Evolutionary conservation across 352 stramenopile species (phyloP).

Genomic region (Pythium utonaiense): DNA sequence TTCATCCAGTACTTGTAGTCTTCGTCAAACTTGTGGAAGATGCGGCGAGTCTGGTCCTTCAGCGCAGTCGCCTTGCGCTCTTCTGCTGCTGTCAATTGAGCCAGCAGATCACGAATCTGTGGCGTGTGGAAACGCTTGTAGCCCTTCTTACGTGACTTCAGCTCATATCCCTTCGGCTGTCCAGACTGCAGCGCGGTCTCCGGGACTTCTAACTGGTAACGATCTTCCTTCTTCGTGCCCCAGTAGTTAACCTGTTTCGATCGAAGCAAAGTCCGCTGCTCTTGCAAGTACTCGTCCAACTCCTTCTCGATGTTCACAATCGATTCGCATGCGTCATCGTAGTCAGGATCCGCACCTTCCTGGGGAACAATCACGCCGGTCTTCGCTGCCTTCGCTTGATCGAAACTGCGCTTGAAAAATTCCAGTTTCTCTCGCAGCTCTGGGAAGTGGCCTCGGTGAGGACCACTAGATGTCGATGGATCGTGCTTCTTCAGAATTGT

Average conservation of each 20-base stretch:
- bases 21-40: slow-evolving; percentile 98
- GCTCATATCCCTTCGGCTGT: slow-evolving; percentile 93
- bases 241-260: slow-evolving; percentile 92
- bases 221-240: slow-evolving; percentile 92
- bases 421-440: slow-evolving; percentile 90
- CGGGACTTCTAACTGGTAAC: slow-evolving; percentile 92
- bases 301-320: slow-evolving; percentile 87
- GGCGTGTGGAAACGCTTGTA: slow-evolving; percentile 91
- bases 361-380: slow-evolving; percentile 92
- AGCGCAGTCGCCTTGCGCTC: slow-evolving; percentile 75
- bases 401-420: slow-evolving; percentile 97
- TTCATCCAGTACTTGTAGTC: slow-evolving; percentile 92
- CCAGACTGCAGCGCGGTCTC: slow-evolving; percentile 69
- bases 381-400: slow-evolving; percentile 90
- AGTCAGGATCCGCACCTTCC: slow-evolving; percentile 92
- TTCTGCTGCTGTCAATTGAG: slow-evolving; percentile 73
- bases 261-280: slow-evolving; percentile 69
- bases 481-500: slow-evolving; percentile 47
- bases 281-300: slow-evolving; percentile 89
- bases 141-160: slow-evolving; percentile 93
- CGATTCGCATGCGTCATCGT: slow-evolving; percentile 88
- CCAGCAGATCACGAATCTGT: slow-evolving; percentile 78
- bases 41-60: slow-evolving; percentile 85
- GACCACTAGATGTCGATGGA: neutral
- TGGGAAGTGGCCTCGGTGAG: slow-evolving; percentile 70